phyloP scores from a whole-genome alignment of 768 basidiomycete genomes.

The Auriscalpium orientale region DNA sequence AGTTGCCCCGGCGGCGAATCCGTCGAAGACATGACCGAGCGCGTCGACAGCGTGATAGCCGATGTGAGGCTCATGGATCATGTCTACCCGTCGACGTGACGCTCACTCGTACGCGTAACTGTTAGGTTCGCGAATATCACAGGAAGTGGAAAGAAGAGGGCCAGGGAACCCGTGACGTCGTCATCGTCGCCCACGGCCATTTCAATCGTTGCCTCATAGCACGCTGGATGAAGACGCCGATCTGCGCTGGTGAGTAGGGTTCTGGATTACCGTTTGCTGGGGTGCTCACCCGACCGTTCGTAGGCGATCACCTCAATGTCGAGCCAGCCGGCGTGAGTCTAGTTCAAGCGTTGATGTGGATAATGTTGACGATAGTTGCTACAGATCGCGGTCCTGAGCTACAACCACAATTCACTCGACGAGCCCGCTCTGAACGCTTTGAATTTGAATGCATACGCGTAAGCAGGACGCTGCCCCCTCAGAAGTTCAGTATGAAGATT shows the following conservation, averaged over 20 bases:
- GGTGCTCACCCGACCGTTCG: neutral
- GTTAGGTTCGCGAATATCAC: conserved; percentile 67
- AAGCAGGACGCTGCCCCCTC: neutral
- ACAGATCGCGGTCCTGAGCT: conserved; percentile 72
- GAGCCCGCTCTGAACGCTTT: conserved; percentile 74
- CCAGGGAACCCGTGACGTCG: conserved; percentile 62
- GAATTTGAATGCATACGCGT: conserved; percentile 37
- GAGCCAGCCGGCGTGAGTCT: conserved; percentile 13
- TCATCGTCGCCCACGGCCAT: conserved; percentile 89
- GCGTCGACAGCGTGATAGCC: conserved; percentile 70
- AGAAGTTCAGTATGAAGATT: neutral
- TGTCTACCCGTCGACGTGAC: neutral
- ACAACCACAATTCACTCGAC: conserved; percentile 72
- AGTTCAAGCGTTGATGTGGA: conserved; percentile 1
- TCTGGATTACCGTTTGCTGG: no score
- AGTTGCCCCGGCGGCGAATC: conserved; percentile 90
- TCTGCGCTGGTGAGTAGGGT: conserved; percentile 40
- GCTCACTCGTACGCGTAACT: neutral
- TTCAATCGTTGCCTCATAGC: conserved; percentile 71
- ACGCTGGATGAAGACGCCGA: conserved; percentile 72
- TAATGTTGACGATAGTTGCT: neutral
- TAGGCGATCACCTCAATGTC: conserved; percentile 11
- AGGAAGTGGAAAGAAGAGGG: conserved; percentile 61
- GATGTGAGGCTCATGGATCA: conserved; percentile 37
- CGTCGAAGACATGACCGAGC: conserved; percentile 64